Percentiles rank a stretch among this genome's conserved stretches.
These are phyloP conservation scores for Aspergillus arachidicola DNA, from an alignment of 2,329 filamentous ascomycete species.

Conservation along the genomic window DNA sequence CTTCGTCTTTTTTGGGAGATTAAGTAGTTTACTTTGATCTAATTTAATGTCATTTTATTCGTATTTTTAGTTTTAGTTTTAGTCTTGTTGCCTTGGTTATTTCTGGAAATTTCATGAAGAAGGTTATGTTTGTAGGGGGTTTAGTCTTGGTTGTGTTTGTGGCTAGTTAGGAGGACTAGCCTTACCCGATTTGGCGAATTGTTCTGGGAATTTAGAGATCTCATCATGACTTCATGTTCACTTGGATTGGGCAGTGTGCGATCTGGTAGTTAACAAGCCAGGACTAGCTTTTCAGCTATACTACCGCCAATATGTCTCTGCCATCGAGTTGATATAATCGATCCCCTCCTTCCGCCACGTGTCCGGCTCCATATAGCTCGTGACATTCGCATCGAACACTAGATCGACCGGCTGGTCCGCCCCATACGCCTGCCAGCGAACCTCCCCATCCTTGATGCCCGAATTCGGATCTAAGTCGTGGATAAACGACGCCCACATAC, in stretches of 20 bases:
- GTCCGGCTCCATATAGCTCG: constrained; percentile 48
- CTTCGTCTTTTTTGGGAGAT: not conserved
- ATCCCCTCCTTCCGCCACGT: constrained; percentile 44
- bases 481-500: constrained; percentile 57
- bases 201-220: not conserved
- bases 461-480: constrained; percentile 50
- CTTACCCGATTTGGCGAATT: not conserved
- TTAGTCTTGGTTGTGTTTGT: not conserved
- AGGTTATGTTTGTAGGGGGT: not conserved
- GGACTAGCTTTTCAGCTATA: not conserved
- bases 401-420: constrained; percentile 47
- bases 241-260: not conserved
- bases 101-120: not conserved
- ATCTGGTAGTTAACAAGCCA: not conserved
- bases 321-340: constrained; percentile 34
- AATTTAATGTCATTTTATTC: not conserved
- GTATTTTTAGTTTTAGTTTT: not conserved
- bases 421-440: constrained; percentile 51
- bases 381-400: constrained; percentile 54
- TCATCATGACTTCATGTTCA: not conserved
- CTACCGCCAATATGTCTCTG: constrained; percentile 28
- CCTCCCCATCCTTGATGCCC: constrained; percentile 21
- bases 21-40: not conserved
- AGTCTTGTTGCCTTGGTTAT: not conserved
- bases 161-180: not conserved